Conservation (phyloP, 495 filamentous ascomycete genomes). For the Neurospora sp. region DNA sequence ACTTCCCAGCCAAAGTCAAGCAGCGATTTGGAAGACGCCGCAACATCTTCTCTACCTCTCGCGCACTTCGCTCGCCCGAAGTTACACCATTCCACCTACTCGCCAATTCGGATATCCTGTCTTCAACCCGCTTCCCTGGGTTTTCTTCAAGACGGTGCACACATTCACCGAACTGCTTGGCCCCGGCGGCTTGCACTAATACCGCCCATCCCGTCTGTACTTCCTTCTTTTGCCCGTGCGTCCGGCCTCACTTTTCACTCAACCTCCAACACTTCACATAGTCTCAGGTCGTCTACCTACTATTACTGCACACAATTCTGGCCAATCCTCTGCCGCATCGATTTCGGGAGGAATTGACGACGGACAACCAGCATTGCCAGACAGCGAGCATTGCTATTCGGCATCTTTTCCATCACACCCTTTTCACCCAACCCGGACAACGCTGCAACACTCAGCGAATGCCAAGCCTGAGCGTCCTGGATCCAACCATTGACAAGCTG, state of each 20-base stretch:
- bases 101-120: neutral
- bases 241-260: neutral
- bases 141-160: neutral
- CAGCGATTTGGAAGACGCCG: neutral
- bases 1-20: neutral
- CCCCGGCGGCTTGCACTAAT: neutral
- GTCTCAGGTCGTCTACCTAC: neutral
- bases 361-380: neutral
- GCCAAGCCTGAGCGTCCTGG: neutral
- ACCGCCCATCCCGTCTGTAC: neutral
- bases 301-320: neutral
- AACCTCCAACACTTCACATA: neutral
- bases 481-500: slow-evolving; percentile 4
- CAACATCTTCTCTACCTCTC: neutral
- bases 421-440: neutral
- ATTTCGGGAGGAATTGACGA: neutral
- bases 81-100: neutral
- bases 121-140: neutral
- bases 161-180: neutral
- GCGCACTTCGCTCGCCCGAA: neutral
- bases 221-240: neutral
- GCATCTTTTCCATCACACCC: neutral
- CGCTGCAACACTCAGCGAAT: neutral
- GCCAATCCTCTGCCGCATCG: neutral
- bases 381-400: neutral